Base-by-base conservation (phyloP, 2,329 filamentous ascomycete genomes). In the Neofusicoccum cordaticola region DNA sequence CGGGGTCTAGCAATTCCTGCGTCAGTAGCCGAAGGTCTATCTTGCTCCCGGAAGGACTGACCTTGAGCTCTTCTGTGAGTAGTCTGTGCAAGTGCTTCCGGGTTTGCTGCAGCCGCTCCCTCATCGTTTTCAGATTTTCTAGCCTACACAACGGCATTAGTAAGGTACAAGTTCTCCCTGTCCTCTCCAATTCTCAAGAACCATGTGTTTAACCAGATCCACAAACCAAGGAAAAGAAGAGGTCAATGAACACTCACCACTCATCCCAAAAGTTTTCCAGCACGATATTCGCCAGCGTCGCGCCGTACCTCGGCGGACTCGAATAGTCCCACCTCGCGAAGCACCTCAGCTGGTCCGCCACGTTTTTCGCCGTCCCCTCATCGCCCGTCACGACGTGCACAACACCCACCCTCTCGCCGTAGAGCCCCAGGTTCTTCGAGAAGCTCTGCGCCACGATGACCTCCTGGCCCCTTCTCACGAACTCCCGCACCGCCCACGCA, bases 341-440 rank as follows among this genome's bases (percentile, higher is more conserved):
- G 42, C 68, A 70, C 2, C 73, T 63, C 44, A 75, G 56, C 47
- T 73, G 69, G 37, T 74, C 73, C 37, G 68, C 67, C 1, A 74
- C 69, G 47, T 69, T 71, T 11, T 45, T 56, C 4, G 69, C 64
- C n/a, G 66, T 64, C 44, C 64, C 65, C 35, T 64, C 61, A 22
- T 58, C 66, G 11, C 66, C 62, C 17, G 56, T 66, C 9, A 75
- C 68, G 2, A 71, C 66, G 57, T 75, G 73, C 2, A 76, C 66
- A 2, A 71, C 75, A 1, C 76, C 77, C 27, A 69, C 71, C 12
- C 77, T 69, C 67, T 79, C 75, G 1, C 77, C 75, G 53, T 78
- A 78, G 1, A 79, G 57, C 0, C 70, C 77, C 66, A 79, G 77
- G 64, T 77, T 78, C 69, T 79, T 79, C n/a, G 75, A 73, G 60